These are phyloP conservation scores for Stagonosporopsis chrysanthemi DNA, from an alignment of 2,329 filamentous ascomycete species.

Conservation along the genomic window DNA sequence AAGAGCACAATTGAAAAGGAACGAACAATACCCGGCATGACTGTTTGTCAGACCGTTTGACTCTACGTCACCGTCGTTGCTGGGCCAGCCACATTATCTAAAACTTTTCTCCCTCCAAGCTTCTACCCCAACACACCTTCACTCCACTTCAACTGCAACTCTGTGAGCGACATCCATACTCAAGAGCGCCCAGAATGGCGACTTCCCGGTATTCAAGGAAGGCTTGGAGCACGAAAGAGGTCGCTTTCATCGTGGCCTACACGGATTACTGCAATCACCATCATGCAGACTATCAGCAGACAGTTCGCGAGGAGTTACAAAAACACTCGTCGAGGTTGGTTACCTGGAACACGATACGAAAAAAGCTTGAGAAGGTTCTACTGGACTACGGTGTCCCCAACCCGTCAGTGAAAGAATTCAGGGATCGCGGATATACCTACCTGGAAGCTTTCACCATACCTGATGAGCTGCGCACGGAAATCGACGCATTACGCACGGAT, in stretches of 20 bases:
- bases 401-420: no score
- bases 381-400: no score
- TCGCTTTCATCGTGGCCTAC: background rate
- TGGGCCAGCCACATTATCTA: background rate
- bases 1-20: background rate
- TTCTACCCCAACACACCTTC: background rate
- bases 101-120: background rate
- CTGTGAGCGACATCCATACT: background rate
- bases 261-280: conserved; percentile 3
- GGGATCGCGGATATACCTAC: no score
- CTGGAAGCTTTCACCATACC: no score
- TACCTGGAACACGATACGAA: background rate
- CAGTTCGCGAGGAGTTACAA: background rate
- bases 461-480: no score
- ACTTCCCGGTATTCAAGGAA: background rate
- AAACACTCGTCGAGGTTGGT: background rate
- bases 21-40: background rate
- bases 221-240: background rate
- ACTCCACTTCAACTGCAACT: no score
- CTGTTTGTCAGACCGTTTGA: background rate
- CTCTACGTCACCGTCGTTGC: background rate
- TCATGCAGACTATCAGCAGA: background rate
- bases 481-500: no score
- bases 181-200: background rate
- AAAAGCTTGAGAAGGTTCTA: no score